Evolutionary conservation across 148 eudicot species (phyloP), one percentile per base, ranked within the genome.

Genomic region (Vaccinium macrocarpon): DNA sequence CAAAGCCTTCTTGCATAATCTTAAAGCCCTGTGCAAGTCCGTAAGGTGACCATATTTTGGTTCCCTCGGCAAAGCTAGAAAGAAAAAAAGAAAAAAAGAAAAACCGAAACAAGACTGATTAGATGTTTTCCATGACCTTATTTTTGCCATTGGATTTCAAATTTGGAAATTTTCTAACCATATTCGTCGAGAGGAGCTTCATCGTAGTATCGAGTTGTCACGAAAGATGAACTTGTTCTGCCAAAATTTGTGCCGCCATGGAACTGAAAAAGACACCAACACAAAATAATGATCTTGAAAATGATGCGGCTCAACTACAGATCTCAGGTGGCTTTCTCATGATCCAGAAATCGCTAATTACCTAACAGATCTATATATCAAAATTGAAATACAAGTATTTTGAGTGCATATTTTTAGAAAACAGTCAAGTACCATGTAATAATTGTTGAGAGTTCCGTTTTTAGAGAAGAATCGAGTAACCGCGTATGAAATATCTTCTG

Each of bases 111-210:
- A 64, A 70, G 51, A 49, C 49, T 53, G 74, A 16, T 77, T 27
- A 80, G 48, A 52, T 59, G 56, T 83, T 70, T 27, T 71, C 19
- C 84, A 48, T 81, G 18, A 14, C 18, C 79, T 49, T 4, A 73
- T 12, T 19, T 2, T 7, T 55, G 72, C 4, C 8, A 56, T 49
- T 73, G 51, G 32, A 61, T 25, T 51, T 32, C 5, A 64, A 2
- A 29, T 1, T 15, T 29, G 64, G 4, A 8, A 79, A 51, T 73
- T 13, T 68, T 70, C 62, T 79, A 71, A 96, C 99, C 99, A 86
- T 6, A 97, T 87, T 97, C 98, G 81, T 97, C 98, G 25, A 97
- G 85, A 46, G 98, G 99, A 87, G 95, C 99, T 91, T 97, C 96
- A 83, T 97, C 99, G 56, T 97, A 97, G 91, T 97, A 97, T 61